These are phyloP conservation scores for Colletotrichum scovillei DNA, from an alignment of 2,329 filamentous ascomycete species.

Conservation along the genomic window DNA sequence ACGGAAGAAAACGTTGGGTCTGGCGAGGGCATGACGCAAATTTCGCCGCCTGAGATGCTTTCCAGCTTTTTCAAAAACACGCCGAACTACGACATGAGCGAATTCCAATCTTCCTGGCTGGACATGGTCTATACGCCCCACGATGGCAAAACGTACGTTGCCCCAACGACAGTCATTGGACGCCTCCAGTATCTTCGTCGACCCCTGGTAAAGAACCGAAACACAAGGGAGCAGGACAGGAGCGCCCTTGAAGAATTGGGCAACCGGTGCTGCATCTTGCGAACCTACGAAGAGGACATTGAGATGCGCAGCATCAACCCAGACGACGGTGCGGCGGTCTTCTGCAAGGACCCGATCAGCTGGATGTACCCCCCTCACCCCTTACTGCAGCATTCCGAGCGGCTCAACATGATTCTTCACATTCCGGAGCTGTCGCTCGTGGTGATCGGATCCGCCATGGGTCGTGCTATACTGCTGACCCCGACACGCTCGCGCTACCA, in stretches of 20 bases:
- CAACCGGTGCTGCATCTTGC: constrained; percentile 52
- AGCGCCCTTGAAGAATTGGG: constrained; percentile 25
- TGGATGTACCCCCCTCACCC: constrained; percentile 40
- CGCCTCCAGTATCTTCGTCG: constrained; percentile 27
- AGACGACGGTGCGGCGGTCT: constrained; percentile 41
- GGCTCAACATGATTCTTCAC: constrained; percentile 69
- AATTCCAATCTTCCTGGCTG: constrained; percentile 28
- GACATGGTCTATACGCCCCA: constrained; percentile 52
- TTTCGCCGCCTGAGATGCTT: constrained; percentile 13
- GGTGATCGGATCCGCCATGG: constrained; percentile 73
- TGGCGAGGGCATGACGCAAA: neutral
- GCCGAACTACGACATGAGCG: neutral
- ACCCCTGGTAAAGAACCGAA: constrained; percentile 6
- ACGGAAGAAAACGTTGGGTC: neutral
- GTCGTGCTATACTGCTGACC: constrained; percentile 74
- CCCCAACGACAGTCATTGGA: constrained; percentile 5
- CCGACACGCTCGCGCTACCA: constrained; percentile 45
- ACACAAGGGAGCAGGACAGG: constrained; percentile 16
- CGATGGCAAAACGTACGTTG: constrained; percentile 38
- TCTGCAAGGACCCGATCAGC: constrained; percentile 43
- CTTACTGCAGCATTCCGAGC: constrained; percentile 39
- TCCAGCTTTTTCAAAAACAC: neutral
- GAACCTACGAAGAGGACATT: constrained; percentile 60
- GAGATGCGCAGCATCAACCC: constrained; percentile 52
- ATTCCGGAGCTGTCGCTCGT: constrained; percentile 79